Evolutionary conservation across 2,329 filamentous ascomycete species (phyloP), one percentile per base, ranked within the genome.

Genomic region (Aquanectria penicillioides): DNA sequence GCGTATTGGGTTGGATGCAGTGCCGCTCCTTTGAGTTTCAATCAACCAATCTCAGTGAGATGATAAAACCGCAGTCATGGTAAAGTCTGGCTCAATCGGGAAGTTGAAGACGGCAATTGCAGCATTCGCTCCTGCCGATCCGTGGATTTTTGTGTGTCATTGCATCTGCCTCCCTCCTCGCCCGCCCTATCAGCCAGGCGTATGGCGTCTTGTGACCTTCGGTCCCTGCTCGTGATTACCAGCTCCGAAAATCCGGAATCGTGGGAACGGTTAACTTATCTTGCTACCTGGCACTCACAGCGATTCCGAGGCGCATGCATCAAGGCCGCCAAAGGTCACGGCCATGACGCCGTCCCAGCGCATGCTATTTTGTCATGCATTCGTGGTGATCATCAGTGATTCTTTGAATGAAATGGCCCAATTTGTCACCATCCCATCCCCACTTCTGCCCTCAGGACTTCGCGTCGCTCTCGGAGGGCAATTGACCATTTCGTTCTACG

Each of bases 161-260:
- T 17, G 22, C 36, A 40, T 36, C 33, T 22, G 46, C 26, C 37
- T 58, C 41, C 26, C 18, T 52, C 43, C 58, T 53, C 51, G 33
- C 64, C 54, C 54, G 57, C 57, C 53, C 40, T 54, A 63, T 34
- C 40, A 48, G 47, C 55, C 31, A 57, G 38, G 49, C 52, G 54
- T 58, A 64, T 64, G 50, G 49, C 54, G 49, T 40, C 29, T 51
- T 38, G 33, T 36, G 50, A 49, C 54, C 41, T 61, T 59, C 44
- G 25, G 47, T 34, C 57, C 57, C 58, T 53, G 49, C 63, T 44
- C 56, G 50, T 57, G 38, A 47, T 56, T n/a, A n/a, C n/a, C n/a
- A n/a, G n/a, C n/a, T n/a, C n/a, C n/a, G n/a, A 44, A 58, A 37
- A 55, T 36, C 37, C 41, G 54, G 66, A 62, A 66, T 53, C 46